phyloP scores from a whole-genome alignment of 306 rosid genomes.

The Cicer cuneatum region DNA sequence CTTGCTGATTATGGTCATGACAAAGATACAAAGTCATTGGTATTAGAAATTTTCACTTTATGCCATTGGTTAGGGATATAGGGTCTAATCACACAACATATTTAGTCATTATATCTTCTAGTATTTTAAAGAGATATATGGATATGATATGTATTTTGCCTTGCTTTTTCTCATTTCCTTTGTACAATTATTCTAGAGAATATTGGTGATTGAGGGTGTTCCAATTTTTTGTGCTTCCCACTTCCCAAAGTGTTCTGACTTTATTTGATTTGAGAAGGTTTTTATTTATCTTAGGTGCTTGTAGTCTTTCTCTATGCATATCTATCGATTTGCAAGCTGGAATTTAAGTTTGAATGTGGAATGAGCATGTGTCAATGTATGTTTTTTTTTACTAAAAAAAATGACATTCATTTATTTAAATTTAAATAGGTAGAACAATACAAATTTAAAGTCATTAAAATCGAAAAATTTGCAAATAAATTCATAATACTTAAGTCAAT shows the following conservation, averaged over 20 bases:
- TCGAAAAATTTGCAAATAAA: too few relatives aligned
- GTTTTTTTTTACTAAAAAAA: too few relatives aligned
- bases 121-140: background rate
- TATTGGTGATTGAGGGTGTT: conserved; percentile 8
- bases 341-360: too few relatives aligned
- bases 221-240: background rate
- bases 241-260: background rate
- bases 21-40: conserved; percentile 41
- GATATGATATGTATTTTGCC: background rate
- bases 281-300: too few relatives aligned
- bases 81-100: background rate
- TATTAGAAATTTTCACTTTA: conserved; percentile 22
- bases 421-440: too few relatives aligned
- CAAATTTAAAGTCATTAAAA: too few relatives aligned
- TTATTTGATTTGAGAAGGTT: background rate
- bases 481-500: too few relatives aligned
- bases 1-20: conserved; percentile 42
- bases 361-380: too few relatives aligned
- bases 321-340: too few relatives aligned
- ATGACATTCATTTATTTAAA: too few relatives aligned
- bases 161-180: background rate
- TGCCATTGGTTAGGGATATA: conserved; percentile 34
- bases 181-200: conserved; percentile 10
- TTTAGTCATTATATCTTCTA: conserved; percentile 23
- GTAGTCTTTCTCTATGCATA: too few relatives aligned